Conservation (phyloP, 306 rosid genomes). For the Ormosia semicastrata region DNA sequence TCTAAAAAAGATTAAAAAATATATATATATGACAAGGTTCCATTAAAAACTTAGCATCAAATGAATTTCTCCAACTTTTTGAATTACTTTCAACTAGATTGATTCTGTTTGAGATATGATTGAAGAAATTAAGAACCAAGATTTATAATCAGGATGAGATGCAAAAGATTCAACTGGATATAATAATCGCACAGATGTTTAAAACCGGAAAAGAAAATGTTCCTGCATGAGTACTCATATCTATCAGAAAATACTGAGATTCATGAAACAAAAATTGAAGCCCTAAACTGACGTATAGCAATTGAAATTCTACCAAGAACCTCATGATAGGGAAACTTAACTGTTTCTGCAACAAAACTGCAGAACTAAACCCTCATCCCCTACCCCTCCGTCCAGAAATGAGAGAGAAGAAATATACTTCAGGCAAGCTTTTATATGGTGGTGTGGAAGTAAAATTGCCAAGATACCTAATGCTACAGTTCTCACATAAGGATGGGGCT, state of each 20-base stretch:
- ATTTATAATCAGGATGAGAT: background rate
- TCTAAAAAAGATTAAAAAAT: background rate
- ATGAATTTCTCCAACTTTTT: background rate
- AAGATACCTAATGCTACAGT: background rate
- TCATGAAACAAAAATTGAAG: background rate
- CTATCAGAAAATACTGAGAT: background rate
- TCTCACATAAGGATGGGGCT: conserved; percentile 24
- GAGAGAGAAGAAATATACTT: background rate
- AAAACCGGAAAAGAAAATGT: background rate
- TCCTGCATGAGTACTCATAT: background rate
- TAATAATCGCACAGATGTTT: background rate
- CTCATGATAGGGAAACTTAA: background rate
- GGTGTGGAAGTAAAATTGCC: conserved; percentile 14
- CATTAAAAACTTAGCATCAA: background rate
- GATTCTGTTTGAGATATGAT: background rate
- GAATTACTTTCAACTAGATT: background rate
- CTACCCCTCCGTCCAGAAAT: background rate
- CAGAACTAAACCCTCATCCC: background rate
- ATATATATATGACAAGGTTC: background rate
- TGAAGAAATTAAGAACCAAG: background rate
- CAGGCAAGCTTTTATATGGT: conserved; percentile 11
- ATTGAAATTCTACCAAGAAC: background rate
- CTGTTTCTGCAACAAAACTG: background rate
- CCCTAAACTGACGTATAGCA: background rate
- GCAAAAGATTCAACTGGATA: background rate